These are phyloP conservation scores for Globisporangium okanoganense DNA, from an alignment of 352 stramenopile genomes.

Conservation along the genomic window DNA sequence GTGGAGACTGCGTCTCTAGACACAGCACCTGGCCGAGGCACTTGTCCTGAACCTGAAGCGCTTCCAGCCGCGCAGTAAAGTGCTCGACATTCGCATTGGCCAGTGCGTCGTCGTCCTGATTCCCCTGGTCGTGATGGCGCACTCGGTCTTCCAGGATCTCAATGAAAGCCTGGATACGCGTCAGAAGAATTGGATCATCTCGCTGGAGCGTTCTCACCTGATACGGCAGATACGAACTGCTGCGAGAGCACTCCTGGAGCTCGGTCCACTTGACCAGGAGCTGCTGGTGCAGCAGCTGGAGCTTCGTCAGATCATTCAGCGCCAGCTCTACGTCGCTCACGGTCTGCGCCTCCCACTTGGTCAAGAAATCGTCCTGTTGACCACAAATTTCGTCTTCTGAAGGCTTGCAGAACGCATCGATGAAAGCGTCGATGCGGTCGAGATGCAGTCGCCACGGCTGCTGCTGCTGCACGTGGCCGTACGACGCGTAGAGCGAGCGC, in stretches of 20 bases:
- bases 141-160: slow-evolving; percentile 24
- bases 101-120: not conserved
- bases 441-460: slow-evolving; percentile 49
- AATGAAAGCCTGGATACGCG: slow-evolving; percentile 33
- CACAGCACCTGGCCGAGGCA: slow-evolving; percentile 24
- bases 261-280: slow-evolving; percentile 47
- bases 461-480: slow-evolving; percentile 43
- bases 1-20: slow-evolving; percentile 6
- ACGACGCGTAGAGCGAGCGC: slow-evolving; percentile 47
- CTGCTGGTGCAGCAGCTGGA: slow-evolving; percentile 58
- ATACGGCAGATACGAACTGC: not conserved
- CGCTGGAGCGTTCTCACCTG: slow-evolving; percentile 21
- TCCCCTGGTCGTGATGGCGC: not conserved
- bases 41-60: slow-evolving; percentile 31
- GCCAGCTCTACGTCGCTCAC: slow-evolving; percentile 32
- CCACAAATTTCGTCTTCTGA: not conserved
- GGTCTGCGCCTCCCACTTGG: slow-evolving; percentile 15
- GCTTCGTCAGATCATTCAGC: slow-evolving; percentile 33
- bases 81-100: not conserved
- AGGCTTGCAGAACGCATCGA: slow-evolving; percentile 19
- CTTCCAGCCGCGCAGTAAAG: slow-evolving; percentile 26
- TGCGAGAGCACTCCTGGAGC: slow-evolving; percentile 32
- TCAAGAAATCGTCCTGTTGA: not conserved
- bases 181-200: slow-evolving; percentile 29
- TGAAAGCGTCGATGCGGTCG: slow-evolving; percentile 39